Evolutionary conservation across 1,284 basidiomycete genomes (phyloP).

Genomic region (Apiotrichum veenhuisii): DNA sequence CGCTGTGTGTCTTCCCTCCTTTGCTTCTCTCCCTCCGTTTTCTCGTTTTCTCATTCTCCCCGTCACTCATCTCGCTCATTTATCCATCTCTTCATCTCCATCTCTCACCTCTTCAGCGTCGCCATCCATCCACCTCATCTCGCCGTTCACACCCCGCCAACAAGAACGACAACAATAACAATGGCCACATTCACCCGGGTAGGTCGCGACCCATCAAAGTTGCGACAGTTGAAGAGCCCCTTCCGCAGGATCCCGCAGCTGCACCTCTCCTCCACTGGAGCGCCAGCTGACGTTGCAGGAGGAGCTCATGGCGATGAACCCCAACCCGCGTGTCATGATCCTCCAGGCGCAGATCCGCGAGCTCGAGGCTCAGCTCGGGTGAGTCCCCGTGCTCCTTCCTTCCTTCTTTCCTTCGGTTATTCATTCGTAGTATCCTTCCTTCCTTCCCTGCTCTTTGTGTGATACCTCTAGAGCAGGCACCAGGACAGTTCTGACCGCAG

Average conservation of each 20-base stretch:
- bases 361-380: slow-evolving; percentile 27
- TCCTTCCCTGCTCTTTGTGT: background rate
- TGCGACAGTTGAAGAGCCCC: no score
- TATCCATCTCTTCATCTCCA: no score
- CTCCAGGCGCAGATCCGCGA: slow-evolving; percentile 21
- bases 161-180: background rate
- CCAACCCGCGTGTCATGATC: background rate
- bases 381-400: background rate
- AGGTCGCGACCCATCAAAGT: no score
- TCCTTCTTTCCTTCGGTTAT: background rate
- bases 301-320: background rate
- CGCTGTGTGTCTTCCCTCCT: background rate
- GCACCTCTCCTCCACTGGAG: background rate
- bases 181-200: background rate
- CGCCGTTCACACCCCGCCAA: background rate
- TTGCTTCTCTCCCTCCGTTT: background rate
- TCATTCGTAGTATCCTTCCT: background rate
- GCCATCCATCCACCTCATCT: background rate
- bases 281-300: background rate
- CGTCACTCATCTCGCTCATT: no score
- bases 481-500: no score
- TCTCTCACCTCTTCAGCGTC: background rate
- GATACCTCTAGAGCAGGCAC: no score
- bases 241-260: background rate
- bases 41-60: background rate